Evolutionary conservation across 192 early-diverging fungal genomes (phyloP).

Genomic region (Neocallimastix lanati): DNA sequence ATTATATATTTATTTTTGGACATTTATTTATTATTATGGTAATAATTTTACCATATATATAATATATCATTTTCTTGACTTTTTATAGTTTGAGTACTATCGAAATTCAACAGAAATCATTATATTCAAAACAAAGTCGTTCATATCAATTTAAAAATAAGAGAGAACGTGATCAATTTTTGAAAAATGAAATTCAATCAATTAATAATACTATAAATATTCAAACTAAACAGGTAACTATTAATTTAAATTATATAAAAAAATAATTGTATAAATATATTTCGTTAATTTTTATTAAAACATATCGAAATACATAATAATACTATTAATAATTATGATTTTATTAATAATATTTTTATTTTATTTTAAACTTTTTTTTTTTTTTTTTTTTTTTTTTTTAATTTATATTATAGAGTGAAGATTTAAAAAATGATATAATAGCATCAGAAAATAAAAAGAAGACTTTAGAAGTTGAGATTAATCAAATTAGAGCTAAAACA

Average conservation of each 20-base stretch:
- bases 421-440: conserved; percentile 12
- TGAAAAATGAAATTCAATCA: conserved; percentile 47
- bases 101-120: conserved; percentile 50
- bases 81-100: conserved; percentile 29
- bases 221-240: conserved; percentile 29
- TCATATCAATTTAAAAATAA: conserved; percentile 55
- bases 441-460: conserved; percentile 17
- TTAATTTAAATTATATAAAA: conserved; percentile 17
- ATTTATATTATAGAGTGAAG: conserved; percentile 14
- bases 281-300: too few relatives aligned
- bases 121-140: conserved; percentile 76
- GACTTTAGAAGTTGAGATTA: conserved; percentile 15
- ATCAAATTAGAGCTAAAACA: conserved; percentile 15
- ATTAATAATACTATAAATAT: conserved; percentile 28
- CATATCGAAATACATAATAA: too few relatives aligned
- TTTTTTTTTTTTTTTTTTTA: too few relatives aligned
- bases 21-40: too few relatives aligned
- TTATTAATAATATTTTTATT: too few relatives aligned
- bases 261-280: too few relatives aligned
- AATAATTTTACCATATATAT: too few relatives aligned
- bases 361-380: too few relatives aligned
- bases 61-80: neutral
- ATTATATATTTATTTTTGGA: too few relatives aligned
- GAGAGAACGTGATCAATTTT: conserved; percentile 57
- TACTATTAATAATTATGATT: too few relatives aligned